Conservation (phyloP, 2,329 filamentous ascomycete species). For the Akanthomyces dipterigenus region DNA sequence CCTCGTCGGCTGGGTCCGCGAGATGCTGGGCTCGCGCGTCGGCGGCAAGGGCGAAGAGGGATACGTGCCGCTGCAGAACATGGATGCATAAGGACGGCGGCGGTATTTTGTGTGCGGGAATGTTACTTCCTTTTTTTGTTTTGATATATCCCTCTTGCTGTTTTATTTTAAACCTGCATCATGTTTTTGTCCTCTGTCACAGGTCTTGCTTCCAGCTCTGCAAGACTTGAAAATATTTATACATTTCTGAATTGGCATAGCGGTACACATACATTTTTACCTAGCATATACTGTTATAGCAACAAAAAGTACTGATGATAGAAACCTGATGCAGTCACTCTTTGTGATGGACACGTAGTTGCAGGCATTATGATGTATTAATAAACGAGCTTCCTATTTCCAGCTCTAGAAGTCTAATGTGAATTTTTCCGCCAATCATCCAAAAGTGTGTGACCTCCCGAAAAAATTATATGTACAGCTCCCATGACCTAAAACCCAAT, state of each 20-base stretch:
- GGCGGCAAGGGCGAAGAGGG: constrained; percentile 42
- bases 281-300: constrained; percentile 5
- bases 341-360: not conserved
- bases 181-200: not conserved
- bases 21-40: constrained; percentile 26
- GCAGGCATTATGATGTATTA: constrained; percentile 3
- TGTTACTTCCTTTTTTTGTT: not conserved
- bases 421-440: not conserved
- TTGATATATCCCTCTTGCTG: not conserved
- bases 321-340: not conserved
- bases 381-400: not conserved
- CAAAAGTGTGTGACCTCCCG: not conserved
- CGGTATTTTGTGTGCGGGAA: not conserved
- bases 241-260: not conserved
- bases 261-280: not conserved
- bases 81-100: constrained; percentile 31
- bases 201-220: not conserved
- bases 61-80: constrained; percentile 52
- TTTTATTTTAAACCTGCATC: not conserved
- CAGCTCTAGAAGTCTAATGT: not conserved
- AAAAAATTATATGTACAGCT: not conserved
- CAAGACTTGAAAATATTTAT: not conserved
- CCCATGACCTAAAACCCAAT: not conserved
- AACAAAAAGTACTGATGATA: not conserved
- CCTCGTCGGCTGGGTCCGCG: constrained; percentile 35